A percentile compares a stretch with the other conserved stretches of the same genome.
Evolutionary conservation across 192 early-diverging fungal genomes (phyloP).

Genomic region (Backusella westeae): DNA sequence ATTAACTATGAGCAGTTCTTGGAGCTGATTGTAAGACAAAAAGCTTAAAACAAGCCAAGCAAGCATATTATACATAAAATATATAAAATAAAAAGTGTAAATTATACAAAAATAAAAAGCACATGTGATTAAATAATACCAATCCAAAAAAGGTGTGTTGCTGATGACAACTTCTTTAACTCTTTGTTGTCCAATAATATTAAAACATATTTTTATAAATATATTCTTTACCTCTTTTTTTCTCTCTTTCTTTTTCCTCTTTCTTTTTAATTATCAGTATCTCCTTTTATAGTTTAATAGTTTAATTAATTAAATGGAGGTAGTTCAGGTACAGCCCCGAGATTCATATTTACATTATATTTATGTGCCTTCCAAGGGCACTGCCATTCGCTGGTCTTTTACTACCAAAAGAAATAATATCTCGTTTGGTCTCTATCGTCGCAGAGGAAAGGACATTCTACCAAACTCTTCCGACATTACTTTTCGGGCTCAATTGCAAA

Average conservation of each 20-base stretch:
- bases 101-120: not conserved
- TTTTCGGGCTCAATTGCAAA: conserved; percentile 7
- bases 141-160: not conserved
- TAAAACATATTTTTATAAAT: not conserved
- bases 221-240: not conserved
- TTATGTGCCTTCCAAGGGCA: conserved; percentile 60
- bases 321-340: conserved; percentile 69
- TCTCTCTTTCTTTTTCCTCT: not conserved
- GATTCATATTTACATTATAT: conserved; percentile 83
- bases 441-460: conserved; percentile 9
- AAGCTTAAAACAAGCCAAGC: conserved; percentile 6
- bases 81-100: not conserved
- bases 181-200: conserved; percentile 18
- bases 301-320: conserved; percentile 55
- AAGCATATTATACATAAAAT: too few relatives aligned
- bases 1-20: conserved; percentile 68
- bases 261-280: not conserved
- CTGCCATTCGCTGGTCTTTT: conserved; percentile 91
- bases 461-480: conserved; percentile 14
- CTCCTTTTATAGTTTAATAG: conserved; percentile 1
- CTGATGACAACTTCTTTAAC: conserved; percentile 13
- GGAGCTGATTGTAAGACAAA: not conserved
- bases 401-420: conserved; percentile 73
- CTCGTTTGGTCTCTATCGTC: conserved; percentile 24
- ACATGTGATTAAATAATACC: not conserved